Base-by-base conservation (phyloP, 352 stramenopile genomes). In the Globisporangium echinulatum region DNA sequence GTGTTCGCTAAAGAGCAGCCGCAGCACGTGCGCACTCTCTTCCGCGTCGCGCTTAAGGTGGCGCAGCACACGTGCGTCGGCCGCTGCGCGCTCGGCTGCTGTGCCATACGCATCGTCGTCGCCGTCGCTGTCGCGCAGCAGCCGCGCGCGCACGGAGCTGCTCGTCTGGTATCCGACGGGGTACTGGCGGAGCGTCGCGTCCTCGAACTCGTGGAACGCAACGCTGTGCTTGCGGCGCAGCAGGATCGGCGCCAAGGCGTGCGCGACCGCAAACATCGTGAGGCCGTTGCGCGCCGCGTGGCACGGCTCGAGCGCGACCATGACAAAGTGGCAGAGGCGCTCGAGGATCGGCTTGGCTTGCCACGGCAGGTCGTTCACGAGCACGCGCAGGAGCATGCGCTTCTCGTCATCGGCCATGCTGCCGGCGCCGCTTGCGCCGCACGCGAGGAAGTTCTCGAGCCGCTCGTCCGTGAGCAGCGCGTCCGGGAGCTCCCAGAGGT, bases 321-420 rank as follows among this genome's bases (percentile, higher is more conserved):
- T 72, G 1, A 88, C 60, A 56, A 89, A 69, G 61, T 89, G 79
- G 37, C 80, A 88, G 4, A 94, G 59, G 0, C 82, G 72, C 57
- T 94, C 84, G 11, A 92, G 62, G 36, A 92, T 61, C 36, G 84
- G 84, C 61, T 92, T 92, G 69, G 69, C 77, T 56, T 71, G 89
- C 84, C 84, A 94, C 55, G 84, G 84, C 17, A 94, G 63, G 52
- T 94, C 84, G 62, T 92, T 89, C 25, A 92, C 77, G 43, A 94
- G 75, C 37, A 90, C 72, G 4, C 67, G 66, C 55, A 94, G 66
- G 66, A 88, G 61, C 42, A 75, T 74, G 49, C 70, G 73, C 58
- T 82, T 81, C 62, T 91, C 80, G 1, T 77, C 70, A 25, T 77
- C 65, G 36, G 68, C 62, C 74, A 85, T 82, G 9, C 56, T 71